Percentiles rank a stretch among this genome's conserved stretches.
Evolutionary conservation across 805 yeast genomes (phyloP).

Genomic region (Debaryomyces castellii): DNA sequence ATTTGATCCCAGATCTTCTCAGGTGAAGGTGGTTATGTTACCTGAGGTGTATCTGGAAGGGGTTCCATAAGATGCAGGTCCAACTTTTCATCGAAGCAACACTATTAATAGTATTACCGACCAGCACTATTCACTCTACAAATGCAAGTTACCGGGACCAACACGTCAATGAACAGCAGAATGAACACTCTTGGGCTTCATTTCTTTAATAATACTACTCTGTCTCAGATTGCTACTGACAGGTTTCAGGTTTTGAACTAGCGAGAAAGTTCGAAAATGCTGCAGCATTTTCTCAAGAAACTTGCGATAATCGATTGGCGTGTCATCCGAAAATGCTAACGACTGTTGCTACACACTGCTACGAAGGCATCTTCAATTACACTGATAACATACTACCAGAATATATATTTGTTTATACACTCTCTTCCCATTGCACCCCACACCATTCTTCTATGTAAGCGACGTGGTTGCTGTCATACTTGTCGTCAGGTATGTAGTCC

Average conservation of each 20-base stretch:
- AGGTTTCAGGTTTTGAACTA: no score
- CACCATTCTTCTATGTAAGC: constrained; percentile 80
- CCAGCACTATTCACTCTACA: no score
- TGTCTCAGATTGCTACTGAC: no score
- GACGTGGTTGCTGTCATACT: constrained; percentile 60
- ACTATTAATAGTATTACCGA: not conserved
- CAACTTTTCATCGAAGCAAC: not conserved
- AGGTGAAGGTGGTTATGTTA: not conserved
- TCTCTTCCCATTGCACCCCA: constrained; percentile 83
- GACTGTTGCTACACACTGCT: no score
- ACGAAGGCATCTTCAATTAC: no score
- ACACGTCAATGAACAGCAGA: no score
- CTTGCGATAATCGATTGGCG: not conserved
- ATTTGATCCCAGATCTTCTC: not conserved
- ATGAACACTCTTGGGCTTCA: no score
- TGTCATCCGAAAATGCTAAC: not conserved
- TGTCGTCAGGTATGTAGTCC: constrained; percentile 53
- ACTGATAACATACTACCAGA: not conserved
- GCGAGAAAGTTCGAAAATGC: no score
- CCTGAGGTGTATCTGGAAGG: not conserved
- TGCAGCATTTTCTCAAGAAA: not conserved
- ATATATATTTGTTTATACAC: constrained; percentile 9
- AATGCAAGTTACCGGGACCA: no score
- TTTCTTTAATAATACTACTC: no score
- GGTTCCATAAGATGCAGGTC: not conserved